These are phyloP conservation scores for Septoria linicola DNA, from an alignment of 2,329 filamentous ascomycete species.

Conservation along the genomic window DNA sequence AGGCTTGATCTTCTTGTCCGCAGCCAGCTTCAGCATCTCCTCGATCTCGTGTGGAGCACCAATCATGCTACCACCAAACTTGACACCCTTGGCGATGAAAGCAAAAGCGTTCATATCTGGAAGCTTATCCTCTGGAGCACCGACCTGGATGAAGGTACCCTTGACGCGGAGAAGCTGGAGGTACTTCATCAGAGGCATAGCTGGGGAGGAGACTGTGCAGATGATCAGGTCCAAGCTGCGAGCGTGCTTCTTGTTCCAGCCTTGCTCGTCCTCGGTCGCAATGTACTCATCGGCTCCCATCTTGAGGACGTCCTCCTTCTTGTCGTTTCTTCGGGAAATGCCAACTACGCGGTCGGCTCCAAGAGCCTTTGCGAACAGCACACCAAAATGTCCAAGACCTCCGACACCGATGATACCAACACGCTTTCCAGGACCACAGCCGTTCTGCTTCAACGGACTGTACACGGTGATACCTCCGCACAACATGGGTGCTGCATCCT, in stretches of 20 bases:
- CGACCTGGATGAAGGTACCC: conserved; percentile 65
- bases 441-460: conserved; percentile 65
- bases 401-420: conserved; percentile 35
- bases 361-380: conserved; percentile 69
- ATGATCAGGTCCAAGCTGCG: conserved; percentile 59
- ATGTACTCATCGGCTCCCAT: conserved; percentile 62
- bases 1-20: conserved; percentile 57
- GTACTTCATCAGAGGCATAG: conserved; percentile 65
- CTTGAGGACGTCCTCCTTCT: conserved; percentile 59
- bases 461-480: conserved; percentile 77
- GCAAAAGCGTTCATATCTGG: conserved; percentile 53
- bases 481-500: conserved; percentile 66
- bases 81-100: conserved; percentile 57
- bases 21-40: conserved; percentile 62
- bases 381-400: conserved; percentile 58
- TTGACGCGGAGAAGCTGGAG: conserved; percentile 58
- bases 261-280: conserved; percentile 57
- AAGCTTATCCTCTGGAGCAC: conserved; percentile 60
- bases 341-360: conserved; percentile 66
- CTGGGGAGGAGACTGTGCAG: conserved; percentile 56
- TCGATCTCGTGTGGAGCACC: conserved; percentile 59
- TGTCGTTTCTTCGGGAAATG: conserved; percentile 60
- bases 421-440: conserved; percentile 66
- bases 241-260: conserved; percentile 58
- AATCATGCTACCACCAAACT: conserved; percentile 48